phyloP scores from a whole-genome alignment of 1,139 yeast species.

The Magnusiomyces fungicola region DNA sequence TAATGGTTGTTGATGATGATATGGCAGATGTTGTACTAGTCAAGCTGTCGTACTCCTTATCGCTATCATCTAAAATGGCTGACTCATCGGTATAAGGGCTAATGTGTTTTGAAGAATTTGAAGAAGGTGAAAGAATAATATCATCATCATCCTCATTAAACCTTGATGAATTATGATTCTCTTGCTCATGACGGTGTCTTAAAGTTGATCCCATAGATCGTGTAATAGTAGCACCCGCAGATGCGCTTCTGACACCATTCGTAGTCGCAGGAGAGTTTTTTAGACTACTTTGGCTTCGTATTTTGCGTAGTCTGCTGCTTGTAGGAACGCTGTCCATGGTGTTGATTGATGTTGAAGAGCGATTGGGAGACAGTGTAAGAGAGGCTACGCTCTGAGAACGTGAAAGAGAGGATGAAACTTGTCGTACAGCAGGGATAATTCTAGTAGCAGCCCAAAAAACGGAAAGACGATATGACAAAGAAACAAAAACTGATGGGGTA shows the following conservation, averaged over 20 bases:
- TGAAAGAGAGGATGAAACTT: constrained; percentile 11
- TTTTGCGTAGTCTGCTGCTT: constrained; percentile 1
- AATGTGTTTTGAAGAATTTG: neutral
- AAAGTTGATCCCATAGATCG: neutral
- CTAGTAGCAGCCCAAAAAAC: constrained; percentile 92
- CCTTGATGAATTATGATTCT: neutral
- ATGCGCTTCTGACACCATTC: no score
- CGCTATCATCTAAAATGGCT: neutral
- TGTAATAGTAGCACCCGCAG: neutral
- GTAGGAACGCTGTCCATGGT: neutral
- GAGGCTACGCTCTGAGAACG: constrained; percentile 2
- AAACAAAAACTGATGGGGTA: constrained; percentile 73
- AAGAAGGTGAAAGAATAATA: neutral
- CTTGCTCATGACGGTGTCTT: neutral
- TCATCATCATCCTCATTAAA: neutral
- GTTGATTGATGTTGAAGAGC: constrained; percentile 25
- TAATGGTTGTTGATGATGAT: neutral
- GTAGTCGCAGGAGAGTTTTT: no score
- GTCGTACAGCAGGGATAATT: constrained; percentile 56
- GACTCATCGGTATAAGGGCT: neutral
- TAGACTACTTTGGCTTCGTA: neutral
- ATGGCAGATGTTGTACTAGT: neutral
- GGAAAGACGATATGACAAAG: constrained; percentile 74
- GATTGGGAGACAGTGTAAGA: neutral
- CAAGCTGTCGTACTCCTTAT: neutral